Evolutionary conservation across 108 stramenopile species (phyloP).

Genomic region (Cyclostephanos tholiformis): DNA sequence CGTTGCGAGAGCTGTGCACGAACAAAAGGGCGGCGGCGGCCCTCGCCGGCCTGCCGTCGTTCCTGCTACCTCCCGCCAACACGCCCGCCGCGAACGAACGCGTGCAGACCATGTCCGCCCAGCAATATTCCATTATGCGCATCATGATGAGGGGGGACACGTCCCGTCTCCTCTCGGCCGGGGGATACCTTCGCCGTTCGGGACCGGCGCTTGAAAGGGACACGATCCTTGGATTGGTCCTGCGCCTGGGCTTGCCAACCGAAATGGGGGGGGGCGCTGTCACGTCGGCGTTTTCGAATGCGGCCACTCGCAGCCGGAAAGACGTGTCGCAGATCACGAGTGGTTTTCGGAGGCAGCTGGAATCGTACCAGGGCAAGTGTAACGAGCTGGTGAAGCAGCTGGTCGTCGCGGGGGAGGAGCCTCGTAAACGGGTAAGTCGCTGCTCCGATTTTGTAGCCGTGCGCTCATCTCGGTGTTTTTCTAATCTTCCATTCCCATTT

Average conservation of each 20-base stretch:
- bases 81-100: slow-evolving; percentile 59
- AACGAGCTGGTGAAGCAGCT: slow-evolving; percentile 67
- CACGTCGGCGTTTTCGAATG: slow-evolving; percentile 43
- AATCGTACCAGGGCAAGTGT: slow-evolving; percentile 66
- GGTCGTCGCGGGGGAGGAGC: slow-evolving; percentile 70
- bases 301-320: slow-evolving; percentile 46
- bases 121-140: slow-evolving; percentile 50
- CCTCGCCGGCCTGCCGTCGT: slow-evolving; percentile 51
- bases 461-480: neutral
- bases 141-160: slow-evolving; percentile 43
- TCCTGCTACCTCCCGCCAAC: slow-evolving; percentile 64
- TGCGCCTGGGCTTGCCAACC: slow-evolving; percentile 68
- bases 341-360: slow-evolving; percentile 64
- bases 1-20: slow-evolving; percentile 63
- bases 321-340: slow-evolving; percentile 56
- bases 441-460: neutral
- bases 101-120: slow-evolving; percentile 27
- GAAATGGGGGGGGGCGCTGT: slow-evolving; percentile 61
- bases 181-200: slow-evolving; percentile 61
- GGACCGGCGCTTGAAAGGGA: slow-evolving; percentile 82
- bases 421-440: slow-evolving; percentile 47
- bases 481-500: neutral
- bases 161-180: slow-evolving; percentile 10
- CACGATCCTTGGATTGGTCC: slow-evolving; percentile 71
- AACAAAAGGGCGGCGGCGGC: slow-evolving; percentile 74